A percentile compares a stretch with the other conserved stretches of the same genome.
Evolutionary conservation across 164 flowering plant species (phyloP).

Genomic region (Magnolia sinica): DNA sequence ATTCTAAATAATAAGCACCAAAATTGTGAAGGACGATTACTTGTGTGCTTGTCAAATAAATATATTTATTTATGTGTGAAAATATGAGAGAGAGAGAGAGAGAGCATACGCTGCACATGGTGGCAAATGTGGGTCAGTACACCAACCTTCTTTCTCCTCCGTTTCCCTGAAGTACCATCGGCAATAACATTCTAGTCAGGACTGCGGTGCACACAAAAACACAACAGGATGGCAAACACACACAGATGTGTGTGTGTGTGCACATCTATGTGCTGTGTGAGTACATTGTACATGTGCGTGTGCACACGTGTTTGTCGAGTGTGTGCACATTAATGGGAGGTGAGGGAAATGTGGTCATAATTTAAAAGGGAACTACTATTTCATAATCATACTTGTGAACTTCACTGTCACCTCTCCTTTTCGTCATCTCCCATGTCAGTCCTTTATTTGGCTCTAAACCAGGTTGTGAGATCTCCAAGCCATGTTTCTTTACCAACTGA

Average conservation of each 20-base stretch:
- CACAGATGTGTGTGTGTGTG: not conserved
- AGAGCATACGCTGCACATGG: slow-evolving; percentile 93
- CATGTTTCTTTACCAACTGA: slow-evolving; percentile 80
- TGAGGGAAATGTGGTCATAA: not conserved
- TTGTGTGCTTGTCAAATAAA: too few species aligned
- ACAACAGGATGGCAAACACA: not conserved
- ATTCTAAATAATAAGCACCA: too few species aligned
- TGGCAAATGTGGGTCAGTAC: slow-evolving; percentile 79
- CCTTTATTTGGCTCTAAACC: slow-evolving; percentile 96
- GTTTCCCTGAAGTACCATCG: slow-evolving; percentile 46
- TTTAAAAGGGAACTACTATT: not conserved
- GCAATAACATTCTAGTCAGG: not conserved
- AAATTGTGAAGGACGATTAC: too few species aligned
- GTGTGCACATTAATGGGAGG: not conserved
- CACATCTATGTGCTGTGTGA: not conserved
- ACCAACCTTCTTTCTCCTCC: slow-evolving; percentile 91
- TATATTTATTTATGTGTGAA: not conserved
- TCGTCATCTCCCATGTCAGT: slow-evolving; percentile 97
- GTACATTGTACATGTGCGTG: too few species aligned
- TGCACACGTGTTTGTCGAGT: too few species aligned
- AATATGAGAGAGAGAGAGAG: slow-evolving; percentile 16
- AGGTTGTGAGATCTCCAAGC: slow-evolving; percentile 94
- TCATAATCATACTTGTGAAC: slow-evolving; percentile 80
- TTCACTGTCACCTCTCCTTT: slow-evolving; percentile 91
- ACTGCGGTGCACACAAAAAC: not conserved